Conservation (phyloP, 768 basidiomycete genomes). For the Auriscalpium vulgare region DNA sequence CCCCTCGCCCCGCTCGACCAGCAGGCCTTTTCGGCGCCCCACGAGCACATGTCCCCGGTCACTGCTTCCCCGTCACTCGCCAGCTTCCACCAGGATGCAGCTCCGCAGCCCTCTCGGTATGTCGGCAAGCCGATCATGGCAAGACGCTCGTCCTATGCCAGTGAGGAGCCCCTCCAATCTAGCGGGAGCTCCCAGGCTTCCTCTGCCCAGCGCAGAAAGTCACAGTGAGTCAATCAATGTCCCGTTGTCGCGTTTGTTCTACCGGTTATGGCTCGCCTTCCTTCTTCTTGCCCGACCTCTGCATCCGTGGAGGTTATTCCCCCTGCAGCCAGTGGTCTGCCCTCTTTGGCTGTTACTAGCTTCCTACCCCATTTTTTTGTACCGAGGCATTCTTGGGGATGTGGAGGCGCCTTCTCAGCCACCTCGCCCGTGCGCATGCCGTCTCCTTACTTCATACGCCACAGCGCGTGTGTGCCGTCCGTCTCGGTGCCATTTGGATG, state of each 20-base stretch:
- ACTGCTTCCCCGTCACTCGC: not conserved
- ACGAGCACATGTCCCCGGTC: conserved; percentile 3
- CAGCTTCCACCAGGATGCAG: conserved; percentile 1
- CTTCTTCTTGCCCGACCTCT: not conserved
- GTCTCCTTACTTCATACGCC: too few relatives aligned
- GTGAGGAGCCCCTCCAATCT: conserved; percentile 5
- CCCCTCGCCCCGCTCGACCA: conserved; percentile 16
- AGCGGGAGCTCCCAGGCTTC: conserved; percentile 1
- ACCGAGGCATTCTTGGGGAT: too few relatives aligned
- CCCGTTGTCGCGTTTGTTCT: not conserved
- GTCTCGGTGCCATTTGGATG: too few relatives aligned
- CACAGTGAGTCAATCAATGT: conserved; percentile 8
- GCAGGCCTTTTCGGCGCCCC: conserved; percentile 3
- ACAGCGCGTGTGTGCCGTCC: too few relatives aligned
- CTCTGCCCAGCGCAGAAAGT: conserved; percentile 6
- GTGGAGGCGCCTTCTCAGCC: too few relatives aligned
- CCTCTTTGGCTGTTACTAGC: too few relatives aligned
- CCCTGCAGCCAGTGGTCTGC: too few relatives aligned
- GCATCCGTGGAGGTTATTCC: not conserved
- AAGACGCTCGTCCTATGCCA: conserved; percentile 10
- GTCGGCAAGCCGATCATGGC: conserved; percentile 5
- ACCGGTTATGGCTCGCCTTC: not conserved
- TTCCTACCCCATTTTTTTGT: too few relatives aligned
- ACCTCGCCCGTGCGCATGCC: too few relatives aligned
- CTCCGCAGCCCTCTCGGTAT: not conserved